phyloP scores from a whole-genome alignment of 176 grass and related monocot genomes.

The Cenchrus fungigraminus region DNA sequence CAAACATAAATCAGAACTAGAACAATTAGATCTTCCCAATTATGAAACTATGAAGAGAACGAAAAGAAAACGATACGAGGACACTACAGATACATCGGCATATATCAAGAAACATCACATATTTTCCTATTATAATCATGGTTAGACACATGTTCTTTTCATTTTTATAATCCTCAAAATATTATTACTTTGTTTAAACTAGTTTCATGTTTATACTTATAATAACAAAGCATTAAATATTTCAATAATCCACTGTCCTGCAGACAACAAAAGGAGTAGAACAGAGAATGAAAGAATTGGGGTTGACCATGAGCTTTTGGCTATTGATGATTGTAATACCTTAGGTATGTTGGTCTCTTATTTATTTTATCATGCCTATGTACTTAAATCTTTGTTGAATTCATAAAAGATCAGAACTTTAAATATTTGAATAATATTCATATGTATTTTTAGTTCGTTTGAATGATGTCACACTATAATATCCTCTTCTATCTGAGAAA shows the following conservation, averaged over 20 bases:
- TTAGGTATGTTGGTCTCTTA: conserved; percentile 32
- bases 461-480: not conserved
- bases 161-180: not conserved
- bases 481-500: not conserved
- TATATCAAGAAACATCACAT: conserved; percentile 53
- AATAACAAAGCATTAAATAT: not conserved
- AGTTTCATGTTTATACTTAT: conserved; percentile 23
- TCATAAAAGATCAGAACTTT: not conserved
- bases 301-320: conserved; percentile 43
- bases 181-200: not conserved
- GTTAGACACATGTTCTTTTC: conserved; percentile 44
- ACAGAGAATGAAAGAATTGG: conserved; percentile 36
- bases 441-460: not conserved
- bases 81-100: conserved; percentile 34
- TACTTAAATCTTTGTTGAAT: conserved; percentile 11
- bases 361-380: not conserved
- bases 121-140: conserved; percentile 75
- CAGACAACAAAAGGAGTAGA: conserved; percentile 49
- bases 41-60: conserved; percentile 66
- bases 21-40: conserved; percentile 38
- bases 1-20: conserved; percentile 50
- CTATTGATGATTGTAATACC: conserved; percentile 50
- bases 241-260: not conserved
- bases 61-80: conserved; percentile 69
- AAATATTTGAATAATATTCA: not conserved